Evolutionary conservation across 139 green algal species (phyloP).

Genomic region (Chlorella sp.): DNA sequence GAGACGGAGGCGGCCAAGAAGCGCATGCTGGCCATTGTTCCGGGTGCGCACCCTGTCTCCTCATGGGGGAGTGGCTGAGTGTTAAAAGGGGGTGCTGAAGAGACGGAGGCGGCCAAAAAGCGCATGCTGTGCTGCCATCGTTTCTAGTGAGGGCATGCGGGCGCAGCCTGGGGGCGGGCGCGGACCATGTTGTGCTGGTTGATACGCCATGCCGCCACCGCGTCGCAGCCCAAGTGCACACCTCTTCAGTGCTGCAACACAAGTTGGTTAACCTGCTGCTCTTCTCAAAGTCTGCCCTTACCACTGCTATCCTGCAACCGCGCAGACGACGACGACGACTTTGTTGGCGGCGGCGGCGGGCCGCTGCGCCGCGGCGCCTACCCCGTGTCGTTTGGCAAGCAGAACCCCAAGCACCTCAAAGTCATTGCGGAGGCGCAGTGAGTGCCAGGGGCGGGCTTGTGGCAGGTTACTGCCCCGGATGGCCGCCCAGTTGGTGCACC

Average conservation of each 20-base stretch:
- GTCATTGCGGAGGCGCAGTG: not conserved
- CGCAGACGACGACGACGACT: constrained; percentile 1
- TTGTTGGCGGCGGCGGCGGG: not conserved
- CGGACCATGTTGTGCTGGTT: too few relatives aligned
- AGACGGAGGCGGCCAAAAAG: constrained; percentile 84
- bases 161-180: too few relatives aligned
- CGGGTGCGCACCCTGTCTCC: too few relatives aligned
- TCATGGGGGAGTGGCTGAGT: too few relatives aligned
- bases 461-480: too few relatives aligned
- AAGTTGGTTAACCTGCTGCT: not conserved
- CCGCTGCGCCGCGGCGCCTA: constrained; percentile 10
- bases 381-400: constrained; percentile 34
- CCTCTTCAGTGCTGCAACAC: too few relatives aligned
- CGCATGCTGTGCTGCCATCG: constrained; percentile 62
- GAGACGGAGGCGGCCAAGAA: constrained; percentile 85
- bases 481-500: too few relatives aligned
- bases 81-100: too few relatives aligned
- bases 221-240: too few relatives aligned
- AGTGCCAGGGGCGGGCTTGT: not conserved
- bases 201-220: too few relatives aligned
- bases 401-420: constrained; percentile 21
- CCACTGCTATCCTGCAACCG: too few relatives aligned
- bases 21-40: constrained; percentile 58
- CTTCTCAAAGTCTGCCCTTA: not conserved
- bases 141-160: too few relatives aligned